Evolutionary conservation across 805 yeast species (phyloP).

Genomic region (Saccharomycopsis sp.): DNA sequence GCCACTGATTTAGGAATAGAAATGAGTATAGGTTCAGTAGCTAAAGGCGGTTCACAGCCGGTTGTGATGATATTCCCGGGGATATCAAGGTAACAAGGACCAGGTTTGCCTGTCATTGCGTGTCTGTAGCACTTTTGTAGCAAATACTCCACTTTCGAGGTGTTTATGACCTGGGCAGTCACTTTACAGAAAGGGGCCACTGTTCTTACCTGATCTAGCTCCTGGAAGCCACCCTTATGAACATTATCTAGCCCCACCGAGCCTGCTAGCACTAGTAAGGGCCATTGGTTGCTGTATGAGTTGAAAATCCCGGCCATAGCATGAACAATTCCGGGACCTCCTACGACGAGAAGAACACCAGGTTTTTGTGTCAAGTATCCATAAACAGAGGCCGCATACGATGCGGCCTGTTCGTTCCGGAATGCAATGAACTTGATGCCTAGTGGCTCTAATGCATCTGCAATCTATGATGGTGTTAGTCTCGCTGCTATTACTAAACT

Average conservation of each 20-base stretch:
- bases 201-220: slow-evolving; percentile 54
- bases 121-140: slow-evolving; percentile 42
- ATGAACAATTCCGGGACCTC: slow-evolving; percentile 71
- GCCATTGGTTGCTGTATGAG: slow-evolving; percentile 57
- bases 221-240: slow-evolving; percentile 64
- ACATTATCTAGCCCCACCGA: slow-evolving; percentile 43
- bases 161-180: slow-evolving; percentile 37
- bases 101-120: slow-evolving; percentile 46
- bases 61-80: slow-evolving; percentile 37
- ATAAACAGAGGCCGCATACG: slow-evolving; percentile 68
- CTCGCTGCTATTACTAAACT: neutral
- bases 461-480: slow-evolving; percentile 30
- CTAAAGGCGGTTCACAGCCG: neutral
- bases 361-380: slow-evolving; percentile 61
- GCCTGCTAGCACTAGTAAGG: slow-evolving; percentile 60
- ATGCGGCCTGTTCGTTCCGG: slow-evolving; percentile 68
- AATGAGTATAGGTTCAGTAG: neutral
- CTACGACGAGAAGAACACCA: slow-evolving; percentile 63
- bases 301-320: slow-evolving; percentile 63
- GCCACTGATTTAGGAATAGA: slow-evolving; percentile 21
- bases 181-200: slow-evolving; percentile 45
- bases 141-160: slow-evolving; percentile 32
- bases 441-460: slow-evolving; percentile 47
- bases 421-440: slow-evolving; percentile 56
- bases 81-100: slow-evolving; percentile 56